Evolutionary conservation across 2,329 filamentous ascomycete genomes (phyloP), one percentile per base, ranked within the genome.

Genomic region (Claviceps maximensis): DNA sequence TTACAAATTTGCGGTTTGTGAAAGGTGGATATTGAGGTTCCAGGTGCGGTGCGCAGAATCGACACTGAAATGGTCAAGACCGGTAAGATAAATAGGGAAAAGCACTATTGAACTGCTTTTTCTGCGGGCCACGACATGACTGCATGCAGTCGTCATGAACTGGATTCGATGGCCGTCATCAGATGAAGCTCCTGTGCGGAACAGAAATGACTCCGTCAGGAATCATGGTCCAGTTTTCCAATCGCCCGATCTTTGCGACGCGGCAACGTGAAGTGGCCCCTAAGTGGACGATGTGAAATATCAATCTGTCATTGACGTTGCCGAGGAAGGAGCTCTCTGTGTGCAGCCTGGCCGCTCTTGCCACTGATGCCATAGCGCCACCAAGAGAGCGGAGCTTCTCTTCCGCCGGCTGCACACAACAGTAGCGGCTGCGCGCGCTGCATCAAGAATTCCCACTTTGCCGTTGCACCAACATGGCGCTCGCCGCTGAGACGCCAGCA

Each of bases 381-480:
- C 33, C 19, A 49, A 13, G 7, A 2, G n/a, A n/a, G 17, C 41
- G 46, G 46, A 53, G 15, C 17, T n/a, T 47, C 13, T 40, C 19
- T 15, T 49, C 41, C 51, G 46, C 41, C 51, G 46, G 19, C 3
- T n/a, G 33, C 25, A 29, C 12, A n/a, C n/a, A n/a, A n/a, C n/a
- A n/a, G n/a, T n/a, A n/a, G n/a, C n/a, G n/a, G n/a, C n/a, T n/a
- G n/a, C n/a, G n/a, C n/a, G n/a, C n/a, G 27, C 19, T 17, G 19
- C 27, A 21, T 27, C 47, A 15, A 21, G 21, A 40, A 40, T 29
- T 4, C 48, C 13, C 48, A 38, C 31, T 29, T 47, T 48, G 44
- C 6, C 45, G 45, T 51, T 48, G 51, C 52, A 54, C 48, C 52
- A 49, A 42, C 52, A 51, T 51, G 42, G 36, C 49, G 52, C 49